phyloP scores from a whole-genome alignment of 116 monocot genomes.

The Dioscorea cayenensis region DNA sequence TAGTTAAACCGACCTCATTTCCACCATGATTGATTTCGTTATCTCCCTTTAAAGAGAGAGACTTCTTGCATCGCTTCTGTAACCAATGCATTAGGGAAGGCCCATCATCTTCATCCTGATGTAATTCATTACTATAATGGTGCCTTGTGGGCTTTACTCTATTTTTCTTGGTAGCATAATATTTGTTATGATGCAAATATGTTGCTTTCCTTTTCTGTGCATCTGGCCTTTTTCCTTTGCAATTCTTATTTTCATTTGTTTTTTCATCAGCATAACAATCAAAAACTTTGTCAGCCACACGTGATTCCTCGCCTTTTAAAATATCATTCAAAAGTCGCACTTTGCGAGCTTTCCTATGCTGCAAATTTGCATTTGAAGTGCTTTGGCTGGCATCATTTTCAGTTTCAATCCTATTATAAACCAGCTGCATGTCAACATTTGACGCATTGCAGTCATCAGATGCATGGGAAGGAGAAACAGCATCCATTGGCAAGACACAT shows the following conservation, averaged over 20 bases:
- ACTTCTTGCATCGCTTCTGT: conserved; percentile 32
- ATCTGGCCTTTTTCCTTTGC: background rate
- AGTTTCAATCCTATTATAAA: background rate
- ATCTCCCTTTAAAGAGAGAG: conserved; percentile 12
- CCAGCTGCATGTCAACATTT: background rate
- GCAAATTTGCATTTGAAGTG: conserved; percentile 5
- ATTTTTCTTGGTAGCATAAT: conserved; percentile 6
- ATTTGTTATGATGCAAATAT: conserved; percentile 2
- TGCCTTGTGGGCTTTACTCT: conserved; percentile 1
- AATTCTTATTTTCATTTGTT: background rate
- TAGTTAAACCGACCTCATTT: background rate
- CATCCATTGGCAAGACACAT: background rate
- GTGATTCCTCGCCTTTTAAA: conserved; percentile 26
- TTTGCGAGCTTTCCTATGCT: conserved; percentile 35
- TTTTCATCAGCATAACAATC: conserved; percentile 9
- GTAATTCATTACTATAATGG: conserved; percentile 6
- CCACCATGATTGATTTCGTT: conserved; percentile 4
- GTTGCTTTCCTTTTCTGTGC: conserved; percentile 8
- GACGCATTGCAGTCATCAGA: background rate
- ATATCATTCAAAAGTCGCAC: conserved; percentile 57
- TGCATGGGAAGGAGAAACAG: background rate
- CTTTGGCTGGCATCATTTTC: conserved; percentile 1
- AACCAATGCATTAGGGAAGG: conserved; percentile 43
- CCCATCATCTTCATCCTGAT: conserved; percentile 26
- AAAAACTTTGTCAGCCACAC: conserved; percentile 5